These are phyloP conservation scores for Cryptosporidium canis DNA, from an alignment of 169 alveolate species.

Conservation along the genomic window DNA sequence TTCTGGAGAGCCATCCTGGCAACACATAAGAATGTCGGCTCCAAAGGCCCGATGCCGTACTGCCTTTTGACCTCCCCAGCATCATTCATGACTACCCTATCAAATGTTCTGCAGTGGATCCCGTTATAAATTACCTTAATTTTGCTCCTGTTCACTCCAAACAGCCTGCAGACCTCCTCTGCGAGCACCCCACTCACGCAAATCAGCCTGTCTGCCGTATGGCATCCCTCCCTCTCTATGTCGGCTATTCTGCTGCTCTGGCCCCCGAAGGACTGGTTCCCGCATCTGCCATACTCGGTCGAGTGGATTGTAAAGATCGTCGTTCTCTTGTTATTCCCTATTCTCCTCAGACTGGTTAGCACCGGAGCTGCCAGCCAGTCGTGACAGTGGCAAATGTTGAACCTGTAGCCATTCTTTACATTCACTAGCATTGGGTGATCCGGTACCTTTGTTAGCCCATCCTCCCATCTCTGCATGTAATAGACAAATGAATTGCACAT, in stretches of 20 bases:
- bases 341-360: conserved; percentile 71
- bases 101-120: conserved; percentile 79
- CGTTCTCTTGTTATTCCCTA: conserved; percentile 72
- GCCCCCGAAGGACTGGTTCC: conserved; percentile 81
- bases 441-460: conserved; percentile 63
- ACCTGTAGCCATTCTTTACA: conserved; percentile 44
- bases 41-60: conserved; percentile 81
- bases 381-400: conserved; percentile 82
- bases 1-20: conserved; percentile 83
- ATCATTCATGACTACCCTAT: conserved; percentile 76
- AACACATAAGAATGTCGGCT: conserved; percentile 82
- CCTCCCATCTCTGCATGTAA: conserved; percentile 74
- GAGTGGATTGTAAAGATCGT: conserved; percentile 82
- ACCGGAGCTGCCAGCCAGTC: conserved; percentile 84
- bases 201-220: conserved; percentile 81
- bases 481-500: conserved; percentile 82
- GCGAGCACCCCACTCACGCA: conserved; percentile 82
- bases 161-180: conserved; percentile 78
- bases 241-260: conserved; percentile 79
- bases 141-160: conserved; percentile 75
- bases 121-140: conserved; percentile 77
- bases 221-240: conserved; percentile 80
- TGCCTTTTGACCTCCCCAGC: conserved; percentile 73
- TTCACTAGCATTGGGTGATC: conserved; percentile 7
- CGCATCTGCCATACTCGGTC: conserved; percentile 84